Percentiles rank a stretch among this genome's conserved stretches.
Evolutionary conservation across 208 protist species (phyloP).

Genomic region (Jaenimonas drosophilae): DNA sequence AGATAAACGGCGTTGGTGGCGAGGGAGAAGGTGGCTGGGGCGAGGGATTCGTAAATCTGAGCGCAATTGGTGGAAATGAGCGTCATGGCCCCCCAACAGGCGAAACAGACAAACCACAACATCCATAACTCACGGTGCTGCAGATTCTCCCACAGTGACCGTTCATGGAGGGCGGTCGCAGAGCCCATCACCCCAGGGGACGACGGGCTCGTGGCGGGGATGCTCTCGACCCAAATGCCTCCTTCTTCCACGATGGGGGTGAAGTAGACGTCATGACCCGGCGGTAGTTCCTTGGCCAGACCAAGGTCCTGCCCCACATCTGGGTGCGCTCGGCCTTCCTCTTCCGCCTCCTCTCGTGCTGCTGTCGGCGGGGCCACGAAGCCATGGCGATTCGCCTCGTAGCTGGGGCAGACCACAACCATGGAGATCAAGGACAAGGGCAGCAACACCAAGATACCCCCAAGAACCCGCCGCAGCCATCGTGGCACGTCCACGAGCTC

Average conservation of each 20-base stretch:
- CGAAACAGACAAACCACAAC: constrained; percentile 79
- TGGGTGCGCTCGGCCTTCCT: not conserved
- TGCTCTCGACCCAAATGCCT: no score
- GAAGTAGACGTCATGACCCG: no score
- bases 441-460: constrained; percentile 29
- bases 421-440: constrained; percentile 44
- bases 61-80: constrained; percentile 69
- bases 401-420: constrained; percentile 58
- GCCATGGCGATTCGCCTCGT: constrained; percentile 30
- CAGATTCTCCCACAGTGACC: constrained; percentile 38
- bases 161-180: not conserved
- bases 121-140: constrained; percentile 56
- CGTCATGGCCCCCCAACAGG: constrained; percentile 64
- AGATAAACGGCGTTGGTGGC: constrained; percentile 68
- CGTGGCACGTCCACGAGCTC: constrained; percentile 25
- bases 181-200: no score
- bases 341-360: not conserved
- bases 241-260: no score
- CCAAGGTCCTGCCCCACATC: not conserved
- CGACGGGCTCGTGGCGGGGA: not conserved
- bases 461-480: constrained; percentile 21
- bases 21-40: constrained; percentile 40
- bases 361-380: constrained; percentile 8
- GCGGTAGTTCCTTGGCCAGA: not conserved
- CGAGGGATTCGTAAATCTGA: constrained; percentile 61